Conservation (phyloP, 768 basidiomycete species). For the Sutorius australiensis region DNA sequence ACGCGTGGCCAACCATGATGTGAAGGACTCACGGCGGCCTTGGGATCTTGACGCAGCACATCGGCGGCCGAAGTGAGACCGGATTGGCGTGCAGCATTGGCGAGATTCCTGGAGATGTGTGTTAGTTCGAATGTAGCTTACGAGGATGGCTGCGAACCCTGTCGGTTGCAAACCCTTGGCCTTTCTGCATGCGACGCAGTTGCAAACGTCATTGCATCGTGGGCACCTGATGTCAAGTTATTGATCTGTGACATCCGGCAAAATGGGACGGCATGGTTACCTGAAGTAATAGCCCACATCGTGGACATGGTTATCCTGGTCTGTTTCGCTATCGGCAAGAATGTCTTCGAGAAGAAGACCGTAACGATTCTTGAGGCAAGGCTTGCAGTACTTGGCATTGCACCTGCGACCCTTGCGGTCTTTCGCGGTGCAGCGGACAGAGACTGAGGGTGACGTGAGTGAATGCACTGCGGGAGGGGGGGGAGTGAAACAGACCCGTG, state of each 20-base stretch:
- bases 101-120: slow-evolving; percentile 34
- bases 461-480: not conserved
- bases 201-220: slow-evolving; percentile 62
- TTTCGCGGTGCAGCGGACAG: slow-evolving; percentile 37
- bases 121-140: slow-evolving; percentile 8
- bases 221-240: slow-evolving; percentile 52
- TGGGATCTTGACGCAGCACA: slow-evolving; percentile 33
- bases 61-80: slow-evolving; percentile 38
- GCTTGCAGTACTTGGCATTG: slow-evolving; percentile 55
- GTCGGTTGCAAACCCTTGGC: slow-evolving; percentile 55
- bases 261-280: slow-evolving; percentile 32
- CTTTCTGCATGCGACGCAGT: slow-evolving; percentile 64
- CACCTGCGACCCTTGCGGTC: slow-evolving; percentile 42
- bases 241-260: slow-evolving; percentile 10
- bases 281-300: slow-evolving; percentile 47
- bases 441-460: slow-evolving; percentile 23
- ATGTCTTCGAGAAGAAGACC: slow-evolving; percentile 41
- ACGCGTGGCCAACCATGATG: not conserved
- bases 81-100: slow-evolving; percentile 35
- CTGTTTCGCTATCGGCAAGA: slow-evolving; percentile 35
- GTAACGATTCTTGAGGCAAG: slow-evolving; percentile 69
- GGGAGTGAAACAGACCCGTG: slow-evolving; percentile 36
- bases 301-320: slow-evolving; percentile 26
- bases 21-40: slow-evolving; percentile 26
- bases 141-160: slow-evolving; percentile 41